Evolutionary conservation across 345 rosid species (phyloP).

Genomic region (Heritiera littoralis): DNA sequence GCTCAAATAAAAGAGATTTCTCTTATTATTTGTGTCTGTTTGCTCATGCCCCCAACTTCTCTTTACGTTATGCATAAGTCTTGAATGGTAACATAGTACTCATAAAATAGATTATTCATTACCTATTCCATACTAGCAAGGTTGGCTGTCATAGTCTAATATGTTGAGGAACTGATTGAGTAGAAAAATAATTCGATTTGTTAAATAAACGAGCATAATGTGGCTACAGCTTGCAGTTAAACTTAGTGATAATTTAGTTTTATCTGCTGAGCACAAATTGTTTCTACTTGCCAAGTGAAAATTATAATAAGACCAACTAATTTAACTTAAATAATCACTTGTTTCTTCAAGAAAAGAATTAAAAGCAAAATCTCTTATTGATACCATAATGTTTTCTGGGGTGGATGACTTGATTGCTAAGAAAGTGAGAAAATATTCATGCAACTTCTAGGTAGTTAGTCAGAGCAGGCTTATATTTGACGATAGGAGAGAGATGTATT

Average conservation of each 20-base stretch:
- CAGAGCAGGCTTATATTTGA: background rate
- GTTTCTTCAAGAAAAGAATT: background rate
- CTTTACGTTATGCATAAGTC: background rate
- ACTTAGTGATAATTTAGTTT: background rate
- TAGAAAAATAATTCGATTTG: background rate
- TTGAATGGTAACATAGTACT: background rate
- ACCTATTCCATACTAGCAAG: background rate
- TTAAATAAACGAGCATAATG: background rate
- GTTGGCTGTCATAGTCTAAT: background rate
- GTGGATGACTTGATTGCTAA: background rate
- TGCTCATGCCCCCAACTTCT: background rate
- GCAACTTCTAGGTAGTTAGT: background rate
- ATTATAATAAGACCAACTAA: background rate
- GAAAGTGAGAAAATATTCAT: background rate
- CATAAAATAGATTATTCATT: background rate
- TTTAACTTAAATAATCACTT: background rate
- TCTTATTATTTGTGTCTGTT: background rate
- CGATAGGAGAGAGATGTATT: background rate
- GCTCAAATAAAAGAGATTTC: background rate
- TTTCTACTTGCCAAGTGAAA: background rate
- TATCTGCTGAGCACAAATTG: background rate
- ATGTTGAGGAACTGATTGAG: background rate
- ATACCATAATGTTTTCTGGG: background rate
- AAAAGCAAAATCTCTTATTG: background rate
- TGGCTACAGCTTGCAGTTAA: background rate